Conservation (phyloP, 1,284 basidiomycete genomes). For the Mycosarcoma mackinlayi region DNA sequence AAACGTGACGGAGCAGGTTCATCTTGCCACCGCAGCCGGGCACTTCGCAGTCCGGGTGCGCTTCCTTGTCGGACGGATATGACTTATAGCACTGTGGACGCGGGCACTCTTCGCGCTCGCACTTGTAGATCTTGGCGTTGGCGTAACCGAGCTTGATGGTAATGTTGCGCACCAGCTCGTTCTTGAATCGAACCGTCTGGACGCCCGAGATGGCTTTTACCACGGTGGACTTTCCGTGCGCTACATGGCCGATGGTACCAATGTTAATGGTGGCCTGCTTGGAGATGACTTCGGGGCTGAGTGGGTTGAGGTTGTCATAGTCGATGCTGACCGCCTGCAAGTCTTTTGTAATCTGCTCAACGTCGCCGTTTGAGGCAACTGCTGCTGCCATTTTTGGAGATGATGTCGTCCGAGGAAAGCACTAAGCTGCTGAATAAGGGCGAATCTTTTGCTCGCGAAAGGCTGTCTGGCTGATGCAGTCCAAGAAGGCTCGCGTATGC, state of each 20-base stretch:
- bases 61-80: slow-evolving; percentile 93
- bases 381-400: slow-evolving; percentile 48
- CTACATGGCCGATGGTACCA: slow-evolving; percentile 69
- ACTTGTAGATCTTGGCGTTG: slow-evolving; percentile 99
- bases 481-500: background rate
- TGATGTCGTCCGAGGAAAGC: slow-evolving; percentile 10
- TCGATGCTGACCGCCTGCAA: slow-evolving; percentile 42
- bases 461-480: background rate
- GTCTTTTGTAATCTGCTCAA: slow-evolving; percentile 41
- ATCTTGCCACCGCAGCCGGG: slow-evolving; percentile 89
- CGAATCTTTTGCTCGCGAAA: background rate
- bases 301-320: slow-evolving; percentile 77
- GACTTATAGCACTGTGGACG: slow-evolving; percentile 93
- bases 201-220: slow-evolving; percentile 99
- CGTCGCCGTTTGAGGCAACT: slow-evolving; percentile 45
- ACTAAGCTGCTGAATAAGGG: background rate
- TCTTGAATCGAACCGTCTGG: slow-evolving; percentile 98
- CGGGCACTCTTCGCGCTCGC: slow-evolving; percentile 90
- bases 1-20: slow-evolving; percentile 82
- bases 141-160: slow-evolving; percentile 99
- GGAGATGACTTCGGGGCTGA: slow-evolving; percentile 94
- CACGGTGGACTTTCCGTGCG: slow-evolving; percentile 97
- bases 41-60: slow-evolving; percentile 89
- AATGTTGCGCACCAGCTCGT: slow-evolving; percentile 87
- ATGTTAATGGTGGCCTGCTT: slow-evolving; percentile 81